These are phyloP conservation scores for Trifolium subterraneum DNA, from an alignment of 306 rosid genomes.

Conservation along the genomic window DNA sequence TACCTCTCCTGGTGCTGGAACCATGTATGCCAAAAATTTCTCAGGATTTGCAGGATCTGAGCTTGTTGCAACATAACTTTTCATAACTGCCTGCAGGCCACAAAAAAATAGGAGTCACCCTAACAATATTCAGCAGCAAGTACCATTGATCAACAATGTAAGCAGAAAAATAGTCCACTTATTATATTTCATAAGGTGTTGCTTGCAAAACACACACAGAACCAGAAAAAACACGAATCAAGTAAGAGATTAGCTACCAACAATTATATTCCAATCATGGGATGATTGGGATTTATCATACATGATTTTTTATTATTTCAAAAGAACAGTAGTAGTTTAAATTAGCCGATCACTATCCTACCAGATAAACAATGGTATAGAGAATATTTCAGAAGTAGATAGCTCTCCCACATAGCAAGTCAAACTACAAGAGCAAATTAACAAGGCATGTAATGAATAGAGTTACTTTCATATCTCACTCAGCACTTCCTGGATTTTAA, in stretches of 20 bases:
- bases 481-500: constrained; percentile 26
- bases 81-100: constrained; percentile 80
- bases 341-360: constrained; percentile 7
- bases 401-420: constrained; percentile 9
- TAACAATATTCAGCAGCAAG: constrained; percentile 26
- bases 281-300: constrained; percentile 17
- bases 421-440: constrained; percentile 38
- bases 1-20: constrained; percentile 93
- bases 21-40: constrained; percentile 95
- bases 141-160: constrained; percentile 18
- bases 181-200: constrained; percentile 3
- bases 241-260: constrained; percentile 9
- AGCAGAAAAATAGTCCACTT: constrained; percentile 1
- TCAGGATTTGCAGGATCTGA: constrained; percentile 81
- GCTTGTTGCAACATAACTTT: constrained; percentile 77
- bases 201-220: constrained; percentile 28
- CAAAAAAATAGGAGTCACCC: constrained; percentile 36
- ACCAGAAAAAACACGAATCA: constrained; percentile 25
- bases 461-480: not conserved
- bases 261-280: constrained; percentile 9
- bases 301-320: not conserved
- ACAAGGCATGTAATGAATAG: not conserved
- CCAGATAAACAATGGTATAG: constrained; percentile 3
- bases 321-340: not conserved
- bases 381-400: constrained; percentile 9